phyloP scores from a whole-genome alignment of 169 alveolate species.

The Cryptosporidium ubiquitum region DNA sequence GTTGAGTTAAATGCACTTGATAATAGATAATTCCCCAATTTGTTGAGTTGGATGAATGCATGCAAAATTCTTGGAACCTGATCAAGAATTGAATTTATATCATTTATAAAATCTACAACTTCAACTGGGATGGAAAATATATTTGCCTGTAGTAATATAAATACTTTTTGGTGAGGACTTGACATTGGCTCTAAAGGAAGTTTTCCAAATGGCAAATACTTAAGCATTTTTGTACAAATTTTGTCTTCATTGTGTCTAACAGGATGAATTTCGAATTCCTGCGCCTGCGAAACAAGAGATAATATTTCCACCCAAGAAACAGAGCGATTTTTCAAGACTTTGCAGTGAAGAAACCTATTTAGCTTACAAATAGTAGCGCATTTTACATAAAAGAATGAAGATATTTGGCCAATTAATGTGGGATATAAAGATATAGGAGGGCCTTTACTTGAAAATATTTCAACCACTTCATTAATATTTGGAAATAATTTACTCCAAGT shows the following conservation, averaged over 20 bases:
- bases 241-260: conserved; percentile 95
- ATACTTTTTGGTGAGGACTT: conserved; percentile 90
- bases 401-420: conserved; percentile 77
- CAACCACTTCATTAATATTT: neutral
- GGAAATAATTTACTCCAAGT: conserved; percentile 22
- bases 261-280: conserved; percentile 92
- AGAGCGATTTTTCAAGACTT: conserved; percentile 76
- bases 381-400: conserved; percentile 78
- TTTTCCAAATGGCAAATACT: conserved; percentile 87
- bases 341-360: conserved; percentile 44
- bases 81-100: conserved; percentile 87
- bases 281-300: conserved; percentile 85
- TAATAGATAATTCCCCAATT: conserved; percentile 59
- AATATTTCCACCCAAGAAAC: conserved; percentile 75
- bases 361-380: conserved; percentile 76
- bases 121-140: conserved; percentile 81
- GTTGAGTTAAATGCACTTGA: conserved; percentile 72
- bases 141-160: conserved; percentile 88
- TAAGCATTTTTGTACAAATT: conserved; percentile 88
- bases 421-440: conserved; percentile 61
- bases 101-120: conserved; percentile 88
- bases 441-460: neutral
- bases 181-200: conserved; percentile 87
- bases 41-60: conserved; percentile 83
- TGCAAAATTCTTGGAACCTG: conserved; percentile 86